Evolutionary conservation across 2,329 filamentous ascomycete species (phyloP), one percentile per base, ranked within the genome.

Genomic region (Hypomyces rosellus): DNA sequence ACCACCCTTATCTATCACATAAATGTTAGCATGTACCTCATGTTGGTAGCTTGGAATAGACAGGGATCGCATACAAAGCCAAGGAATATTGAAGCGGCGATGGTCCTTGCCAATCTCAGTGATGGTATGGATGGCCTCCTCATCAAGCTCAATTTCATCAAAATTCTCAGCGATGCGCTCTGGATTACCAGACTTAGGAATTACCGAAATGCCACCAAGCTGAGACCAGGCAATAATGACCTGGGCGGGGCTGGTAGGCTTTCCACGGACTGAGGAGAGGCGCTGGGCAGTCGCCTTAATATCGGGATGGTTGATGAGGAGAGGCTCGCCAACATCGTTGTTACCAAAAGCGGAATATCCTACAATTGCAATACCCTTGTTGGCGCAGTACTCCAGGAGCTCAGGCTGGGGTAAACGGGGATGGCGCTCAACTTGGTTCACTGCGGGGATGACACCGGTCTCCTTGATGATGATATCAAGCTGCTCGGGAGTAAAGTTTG

Each of bases 111-210:
- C 83, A 8, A 88, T 77, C 62, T 76, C 69, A 63, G 82, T 76
- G 41, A 88, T 76, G 11, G 75, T 80, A 54, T 74, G 70, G 59
- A 84, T 78, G 57, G 85, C 79, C 46, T 75, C 73, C 40, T 78
- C 73, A 43, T 71, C 68, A 52, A 88, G 71, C 61, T 87, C 76
- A 46, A 83, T 74, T 65, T 86, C 77, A 69, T 83, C 72, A 63
- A 84, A 88, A 74, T 89, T 89, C 60, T 74, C 76, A 61, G 78
- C 71, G 57, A 90, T 89, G 50, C 86, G 79, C 34, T 74, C 74
- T 44, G 82, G 75, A 49, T 78, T 88, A 55, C 88, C 84, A 14
- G 79, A 84, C 75, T 89, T 89, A 60, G 86, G 86, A 59, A 89
- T 88, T 57, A 89, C 86, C 56, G 75, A 80, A 68, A 82, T 83